Base-by-base conservation (phyloP, 1,284 basidiomycete species). In the Porphyrellus sp. region DNA sequence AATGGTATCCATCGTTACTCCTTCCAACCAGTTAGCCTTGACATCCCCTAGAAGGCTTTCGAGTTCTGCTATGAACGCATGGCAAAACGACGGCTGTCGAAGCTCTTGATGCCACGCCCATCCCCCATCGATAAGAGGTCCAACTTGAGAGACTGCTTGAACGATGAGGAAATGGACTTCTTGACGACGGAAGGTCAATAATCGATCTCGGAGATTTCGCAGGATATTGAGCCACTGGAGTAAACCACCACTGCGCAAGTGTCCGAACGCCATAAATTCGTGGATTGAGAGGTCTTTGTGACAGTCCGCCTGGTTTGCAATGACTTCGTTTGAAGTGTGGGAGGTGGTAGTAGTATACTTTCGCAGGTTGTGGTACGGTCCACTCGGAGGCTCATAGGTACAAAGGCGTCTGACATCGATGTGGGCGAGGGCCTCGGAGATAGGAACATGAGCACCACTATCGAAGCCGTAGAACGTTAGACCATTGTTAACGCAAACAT, bases 141-240 rank as follows among this genome's bases (percentile, higher is more conserved):
- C 80, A 1, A 74, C 66, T 43, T 53, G 48, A 18, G 34, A 27
- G 3, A 16, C 27, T 7, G 51, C 34, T 20, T 50, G 46, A 12
- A 33, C 38, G 2, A 52, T 16, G 12, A 52, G 33, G 1, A 35
- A 37, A 23, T 50, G 67, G 0, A 80, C 75, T 18, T 73, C 75
- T 0, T 68, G 61, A 1, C 62, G 53, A 25, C 61, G 60, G 42
- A 79, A 74, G 1, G 63, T 71, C 24, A 82, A 57, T 0, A 55
- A 55, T 11, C 68, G 65, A 15, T 67, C 65, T 13, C 63, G 63
- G 16, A 79, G 51, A 53, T 76, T 76, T 25, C 73, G 67, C 5
- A 70, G 55, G 13, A 81, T 72, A 50, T 80, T 81, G 21, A 75
- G 55, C 78, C 78, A 81, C 43, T 81, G 79, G 0, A 80, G 54